Conservation (phyloP, 106 monocot genomes). For the Phalaenopsis aphrodite region DNA sequence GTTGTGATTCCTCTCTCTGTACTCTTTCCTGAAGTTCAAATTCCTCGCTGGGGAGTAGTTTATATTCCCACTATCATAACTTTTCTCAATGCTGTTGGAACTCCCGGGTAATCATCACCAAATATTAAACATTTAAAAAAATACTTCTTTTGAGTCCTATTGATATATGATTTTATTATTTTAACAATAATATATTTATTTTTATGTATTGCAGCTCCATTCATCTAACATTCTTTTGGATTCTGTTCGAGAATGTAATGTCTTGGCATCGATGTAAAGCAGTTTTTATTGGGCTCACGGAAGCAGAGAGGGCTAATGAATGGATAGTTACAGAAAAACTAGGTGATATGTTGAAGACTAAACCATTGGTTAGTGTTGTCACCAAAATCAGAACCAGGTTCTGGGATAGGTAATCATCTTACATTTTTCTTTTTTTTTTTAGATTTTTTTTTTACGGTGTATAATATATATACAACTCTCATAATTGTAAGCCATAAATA, state of each 20-base stretch:
- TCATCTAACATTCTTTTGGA: slow-evolving; percentile 27
- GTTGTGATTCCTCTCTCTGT: slow-evolving; percentile 49
- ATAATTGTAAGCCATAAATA: too few species aligned
- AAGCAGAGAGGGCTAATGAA: slow-evolving; percentile 16
- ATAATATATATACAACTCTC: too few species aligned
- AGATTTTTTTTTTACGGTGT: too few species aligned
- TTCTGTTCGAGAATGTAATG: slow-evolving; percentile 29
- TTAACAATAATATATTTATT: too few species aligned
- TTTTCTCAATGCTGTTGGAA: slow-evolving; percentile 54
- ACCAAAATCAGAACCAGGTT: slow-evolving; percentile 15
- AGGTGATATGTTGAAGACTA: slow-evolving; percentile 13
- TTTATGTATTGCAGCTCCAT: slow-evolving; percentile 14
- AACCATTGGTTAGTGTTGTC: slow-evolving; percentile 5
- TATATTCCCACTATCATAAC: slow-evolving; percentile 64
- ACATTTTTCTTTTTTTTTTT: neutral
- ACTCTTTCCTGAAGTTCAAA: slow-evolving; percentile 45
- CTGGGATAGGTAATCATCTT: slow-evolving; percentile 12
- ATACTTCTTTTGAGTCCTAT: too few species aligned
- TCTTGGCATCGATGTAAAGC: slow-evolving; percentile 22
- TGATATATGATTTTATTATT: too few species aligned
- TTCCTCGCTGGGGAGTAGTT: slow-evolving; percentile 59
- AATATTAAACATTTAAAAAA: neutral
- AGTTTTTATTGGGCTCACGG: slow-evolving; percentile 12
- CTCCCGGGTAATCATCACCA: slow-evolving; percentile 44
- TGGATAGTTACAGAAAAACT: slow-evolving; percentile 23